Evolutionary conservation across 805 yeast species (phyloP).

Genomic region (Cyberlindnera saturnus): DNA sequence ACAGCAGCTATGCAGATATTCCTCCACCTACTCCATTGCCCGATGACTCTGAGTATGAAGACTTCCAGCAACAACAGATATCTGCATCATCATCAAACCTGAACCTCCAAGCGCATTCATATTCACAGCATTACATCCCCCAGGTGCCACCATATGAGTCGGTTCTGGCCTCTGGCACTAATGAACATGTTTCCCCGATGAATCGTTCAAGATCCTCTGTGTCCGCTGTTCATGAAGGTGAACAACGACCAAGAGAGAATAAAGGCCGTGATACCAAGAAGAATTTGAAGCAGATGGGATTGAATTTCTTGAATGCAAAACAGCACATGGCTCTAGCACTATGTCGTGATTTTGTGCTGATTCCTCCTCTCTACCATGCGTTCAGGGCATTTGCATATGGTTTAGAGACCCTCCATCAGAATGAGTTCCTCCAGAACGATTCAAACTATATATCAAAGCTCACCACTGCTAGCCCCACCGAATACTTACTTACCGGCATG

Average conservation of each 20-base stretch:
- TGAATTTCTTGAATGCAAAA: conserved; percentile 64
- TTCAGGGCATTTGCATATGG: conserved; percentile 32
- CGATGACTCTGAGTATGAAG: conserved; percentile 20
- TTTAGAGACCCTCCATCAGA: conserved; percentile 2
- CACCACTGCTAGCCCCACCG: conserved; percentile 65
- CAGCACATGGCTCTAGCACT: conserved; percentile 72
- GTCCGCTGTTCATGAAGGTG: background rate
- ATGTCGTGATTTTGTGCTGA: conserved; percentile 72
- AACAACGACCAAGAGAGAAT: background rate
- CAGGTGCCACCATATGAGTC: too few relatives aligned
- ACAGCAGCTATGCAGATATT: conserved; percentile 28
- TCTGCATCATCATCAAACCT: background rate
- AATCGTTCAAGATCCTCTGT: too few relatives aligned
- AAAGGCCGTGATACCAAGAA: conserved; percentile 1
- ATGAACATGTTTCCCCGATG: too few relatives aligned
- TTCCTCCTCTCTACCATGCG: conserved; percentile 58
- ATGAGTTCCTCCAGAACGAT: background rate
- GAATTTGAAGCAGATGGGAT: conserved; percentile 51
- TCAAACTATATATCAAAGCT: conserved; percentile 17
- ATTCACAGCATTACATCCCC: too few relatives aligned
- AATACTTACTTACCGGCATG: conserved; percentile 74
- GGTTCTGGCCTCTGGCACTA: too few relatives aligned
- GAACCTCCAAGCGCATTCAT: background rate
- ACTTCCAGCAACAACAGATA: conserved; percentile 11
- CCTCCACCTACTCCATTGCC: conserved; percentile 34